Evolutionary conservation across 2,329 filamentous ascomycete genomes (phyloP).

Genomic region (Fusarium sp.): DNA sequence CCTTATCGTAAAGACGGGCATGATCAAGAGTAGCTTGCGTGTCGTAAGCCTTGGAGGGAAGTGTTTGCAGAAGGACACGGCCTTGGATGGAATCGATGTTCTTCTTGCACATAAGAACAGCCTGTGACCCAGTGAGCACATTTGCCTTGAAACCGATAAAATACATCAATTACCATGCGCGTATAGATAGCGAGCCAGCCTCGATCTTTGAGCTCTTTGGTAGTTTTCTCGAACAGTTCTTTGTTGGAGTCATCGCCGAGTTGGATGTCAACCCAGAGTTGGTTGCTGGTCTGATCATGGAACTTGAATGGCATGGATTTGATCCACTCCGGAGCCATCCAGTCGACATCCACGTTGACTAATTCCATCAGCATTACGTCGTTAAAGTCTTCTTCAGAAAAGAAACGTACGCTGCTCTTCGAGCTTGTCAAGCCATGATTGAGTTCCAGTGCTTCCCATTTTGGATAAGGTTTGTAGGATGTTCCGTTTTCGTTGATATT

Average conservation of each 20-base stretch:
- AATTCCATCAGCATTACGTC: neutral
- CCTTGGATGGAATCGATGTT: slow-evolving; percentile 56
- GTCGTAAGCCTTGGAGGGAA: slow-evolving; percentile 56
- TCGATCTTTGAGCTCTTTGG: slow-evolving; percentile 53
- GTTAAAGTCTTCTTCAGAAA: fast-evolving
- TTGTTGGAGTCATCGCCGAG: slow-evolving; percentile 54
- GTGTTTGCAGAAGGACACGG: slow-evolving; percentile 58
- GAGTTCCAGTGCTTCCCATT: slow-evolving; percentile 45
- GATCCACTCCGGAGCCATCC: slow-evolving; percentile 60
- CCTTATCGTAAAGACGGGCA: slow-evolving; percentile 54
- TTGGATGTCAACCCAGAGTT: slow-evolving; percentile 57
- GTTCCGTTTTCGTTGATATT: no score
- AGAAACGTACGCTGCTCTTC: slow-evolving; percentile 49
- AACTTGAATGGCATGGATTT: slow-evolving; percentile 54
- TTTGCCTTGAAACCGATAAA: no score
- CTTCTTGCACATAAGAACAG: slow-evolving; percentile 56
- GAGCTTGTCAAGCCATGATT: slow-evolving; percentile 54
- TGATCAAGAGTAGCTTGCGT: slow-evolving; percentile 55
- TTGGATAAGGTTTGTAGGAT: neutral
- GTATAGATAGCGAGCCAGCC: slow-evolving; percentile 59
- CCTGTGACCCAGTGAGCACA: slow-evolving; percentile 37
- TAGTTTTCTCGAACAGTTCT: slow-evolving; percentile 51
- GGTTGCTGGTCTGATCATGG: slow-evolving; percentile 60
- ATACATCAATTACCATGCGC: slow-evolving; percentile 49
- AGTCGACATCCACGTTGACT: slow-evolving; percentile 62